Percentiles rank a stretch among this genome's conserved stretches.
These are phyloP conservation scores for Penicillium atrosanguineum DNA, from an alignment of 495 filamentous ascomycete species.

Conservation along the genomic window DNA sequence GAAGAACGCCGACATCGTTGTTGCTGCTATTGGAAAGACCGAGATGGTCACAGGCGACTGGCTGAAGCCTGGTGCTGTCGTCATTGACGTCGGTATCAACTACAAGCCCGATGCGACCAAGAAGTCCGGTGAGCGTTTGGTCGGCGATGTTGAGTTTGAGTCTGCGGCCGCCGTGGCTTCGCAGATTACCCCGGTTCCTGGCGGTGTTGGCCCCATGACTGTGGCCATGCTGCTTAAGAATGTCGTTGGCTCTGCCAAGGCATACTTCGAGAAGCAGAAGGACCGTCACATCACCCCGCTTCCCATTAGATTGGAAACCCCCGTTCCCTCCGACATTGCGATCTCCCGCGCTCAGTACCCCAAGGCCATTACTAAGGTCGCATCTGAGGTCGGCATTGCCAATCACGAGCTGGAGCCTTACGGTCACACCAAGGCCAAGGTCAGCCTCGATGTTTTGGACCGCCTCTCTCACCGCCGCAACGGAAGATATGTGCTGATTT, in stretches of 20 bases:
- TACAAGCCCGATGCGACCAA: conserved; percentile 90
- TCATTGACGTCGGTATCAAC: conserved; percentile 98
- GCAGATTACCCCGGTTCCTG: conserved; percentile 94
- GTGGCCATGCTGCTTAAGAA: conserved; percentile 96
- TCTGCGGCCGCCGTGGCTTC: conserved; percentile 83
- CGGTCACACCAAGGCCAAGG: conserved; percentile 91
- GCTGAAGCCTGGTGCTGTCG: conserved; percentile 89
- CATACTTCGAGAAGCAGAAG: conserved; percentile 79
- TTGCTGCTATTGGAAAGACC: conserved; percentile 87
- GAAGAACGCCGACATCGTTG: conserved; percentile 83
- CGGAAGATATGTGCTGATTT: conserved; percentile 86
- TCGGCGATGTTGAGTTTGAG: conserved; percentile 93
- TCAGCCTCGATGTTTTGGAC: conserved; percentile 77
- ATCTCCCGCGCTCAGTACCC: conserved; percentile 87
- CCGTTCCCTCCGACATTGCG: conserved; percentile 91
- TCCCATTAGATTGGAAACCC: conserved; percentile 67
- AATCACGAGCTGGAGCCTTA: conserved; percentile 88
- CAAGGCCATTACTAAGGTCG: conserved; percentile 81
- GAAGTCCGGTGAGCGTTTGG: conserved; percentile 90
- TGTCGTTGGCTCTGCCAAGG: conserved; percentile 77
- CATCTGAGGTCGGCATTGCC: conserved; percentile 83
- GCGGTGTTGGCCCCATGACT: conserved; percentile 97
- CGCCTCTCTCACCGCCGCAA: conserved; percentile 82
- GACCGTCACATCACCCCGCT: conserved; percentile 72
- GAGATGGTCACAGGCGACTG: conserved; percentile 90